Percentiles rank a stretch among this genome's conserved stretches.
phyloP scores from a whole-genome alignment of 768 basidiomycete genomes.

The Termitomyces sp. region DNA sequence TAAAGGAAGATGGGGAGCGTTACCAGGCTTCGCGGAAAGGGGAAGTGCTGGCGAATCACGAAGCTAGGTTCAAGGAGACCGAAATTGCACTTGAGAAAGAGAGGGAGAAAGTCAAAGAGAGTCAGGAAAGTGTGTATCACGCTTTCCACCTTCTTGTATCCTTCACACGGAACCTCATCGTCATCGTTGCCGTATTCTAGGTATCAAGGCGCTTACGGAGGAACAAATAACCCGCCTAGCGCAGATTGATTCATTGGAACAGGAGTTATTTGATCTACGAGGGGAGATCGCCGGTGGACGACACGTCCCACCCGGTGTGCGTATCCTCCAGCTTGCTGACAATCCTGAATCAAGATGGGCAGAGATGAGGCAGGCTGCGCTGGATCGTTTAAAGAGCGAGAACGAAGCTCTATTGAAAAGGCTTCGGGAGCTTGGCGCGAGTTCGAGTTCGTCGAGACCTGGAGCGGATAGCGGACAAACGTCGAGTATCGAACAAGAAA shows the following conservation, averaged over 20 bases:
- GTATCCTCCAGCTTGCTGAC: slow-evolving; percentile 10
- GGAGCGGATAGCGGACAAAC: neutral
- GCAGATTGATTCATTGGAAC: slow-evolving; percentile 69
- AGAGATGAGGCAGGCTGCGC: slow-evolving; percentile 64
- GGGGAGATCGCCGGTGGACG: slow-evolving; percentile 74
- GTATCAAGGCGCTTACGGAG: slow-evolving; percentile 34
- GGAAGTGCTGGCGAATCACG: neutral
- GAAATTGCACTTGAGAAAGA: neutral
- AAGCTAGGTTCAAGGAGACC: neutral
- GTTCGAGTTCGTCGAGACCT: neutral
- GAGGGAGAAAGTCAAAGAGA: slow-evolving; percentile 7
- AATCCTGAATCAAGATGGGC: slow-evolving; percentile 75
- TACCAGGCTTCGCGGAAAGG: neutral
- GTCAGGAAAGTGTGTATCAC: slow-evolving; percentile 9
- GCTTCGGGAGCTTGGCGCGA: slow-evolving; percentile 46
- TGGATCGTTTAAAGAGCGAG: slow-evolving; percentile 76
- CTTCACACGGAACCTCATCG: neutral
- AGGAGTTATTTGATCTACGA: slow-evolving; percentile 69
- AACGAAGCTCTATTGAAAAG: slow-evolving; percentile 76
- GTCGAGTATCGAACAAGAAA: neutral
- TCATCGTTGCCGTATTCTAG: slow-evolving; percentile 22
- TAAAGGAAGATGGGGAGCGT: neutral
- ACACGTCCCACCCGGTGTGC: slow-evolving; percentile 29
- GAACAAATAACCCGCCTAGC: slow-evolving; percentile 34
- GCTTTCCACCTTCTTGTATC: neutral